Evolutionary conservation across 225 moss, liverwort and hornwort genomes (phyloP).

Genomic region (Marchantia paleacea): DNA sequence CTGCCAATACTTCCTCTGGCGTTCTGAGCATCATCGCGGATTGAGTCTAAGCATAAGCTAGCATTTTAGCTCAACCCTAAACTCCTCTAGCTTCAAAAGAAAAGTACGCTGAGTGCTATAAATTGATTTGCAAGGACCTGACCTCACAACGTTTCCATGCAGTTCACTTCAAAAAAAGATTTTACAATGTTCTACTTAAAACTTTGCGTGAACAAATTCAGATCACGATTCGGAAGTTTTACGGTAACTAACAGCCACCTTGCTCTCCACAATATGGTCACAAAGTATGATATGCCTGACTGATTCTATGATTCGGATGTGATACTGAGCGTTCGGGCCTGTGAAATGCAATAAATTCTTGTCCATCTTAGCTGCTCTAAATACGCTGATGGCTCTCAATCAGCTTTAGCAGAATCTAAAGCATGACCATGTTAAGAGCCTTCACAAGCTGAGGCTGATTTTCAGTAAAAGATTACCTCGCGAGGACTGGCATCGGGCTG

Average conservation of each 20-base stretch:
- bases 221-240: too few species aligned
- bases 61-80: too few species aligned
- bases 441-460: neutral
- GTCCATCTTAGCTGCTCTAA: neutral
- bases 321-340: neutral
- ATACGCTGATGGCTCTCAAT: neutral
- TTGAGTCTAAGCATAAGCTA: neutral
- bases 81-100: too few species aligned
- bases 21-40: slow-evolving; percentile 44
- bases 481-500: slow-evolving; percentile 88
- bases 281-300: neutral
- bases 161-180: too few species aligned
- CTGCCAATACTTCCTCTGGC: slow-evolving; percentile 92
- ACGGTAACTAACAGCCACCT: too few species aligned
- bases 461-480: slow-evolving; percentile 49
- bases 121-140: too few species aligned
- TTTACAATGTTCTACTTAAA: too few species aligned
- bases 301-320: neutral
- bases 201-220: too few species aligned
- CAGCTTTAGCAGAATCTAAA: neutral
- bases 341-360: neutral
- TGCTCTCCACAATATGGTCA: too few species aligned
- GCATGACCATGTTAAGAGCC: neutral
- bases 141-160: too few species aligned
- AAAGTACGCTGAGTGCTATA: too few species aligned